Conservation (phyloP, 2,329 filamentous ascomycete species). For the Hymenoscyphus scutula region DNA sequence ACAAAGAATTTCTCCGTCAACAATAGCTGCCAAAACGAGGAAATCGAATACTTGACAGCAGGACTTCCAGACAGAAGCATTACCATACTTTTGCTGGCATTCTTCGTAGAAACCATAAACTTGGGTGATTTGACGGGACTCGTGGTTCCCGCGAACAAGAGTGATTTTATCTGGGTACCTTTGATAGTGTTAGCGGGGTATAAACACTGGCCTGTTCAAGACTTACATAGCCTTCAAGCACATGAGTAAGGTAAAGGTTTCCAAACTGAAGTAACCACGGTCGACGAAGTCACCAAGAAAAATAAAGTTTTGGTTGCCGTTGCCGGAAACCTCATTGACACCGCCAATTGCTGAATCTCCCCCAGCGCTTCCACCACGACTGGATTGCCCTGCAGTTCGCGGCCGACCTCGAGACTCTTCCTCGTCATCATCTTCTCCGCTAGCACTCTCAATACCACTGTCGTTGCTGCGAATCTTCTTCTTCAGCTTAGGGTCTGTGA, state of each 20-base stretch:
- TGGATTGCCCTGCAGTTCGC: constrained; percentile 41
- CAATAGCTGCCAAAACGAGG: constrained; percentile 69
- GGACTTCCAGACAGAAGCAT: constrained; percentile 75
- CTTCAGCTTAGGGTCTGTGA: constrained; percentile 81
- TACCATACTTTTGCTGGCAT: constrained; percentile 74
- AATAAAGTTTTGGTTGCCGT: constrained; percentile 66
- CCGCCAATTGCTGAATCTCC: constrained; percentile 38
- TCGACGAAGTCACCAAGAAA: constrained; percentile 75
- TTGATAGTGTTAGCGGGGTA: constrained; percentile 20
- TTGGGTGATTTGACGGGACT: constrained; percentile 74
- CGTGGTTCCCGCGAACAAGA: constrained; percentile 71
- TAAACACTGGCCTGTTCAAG: background rate
- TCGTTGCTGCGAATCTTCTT: constrained; percentile 75
- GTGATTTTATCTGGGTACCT: constrained; percentile 72
- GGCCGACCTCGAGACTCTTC: constrained; percentile 48
- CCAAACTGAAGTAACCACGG: constrained; percentile 70
- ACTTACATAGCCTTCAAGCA: constrained; percentile 69
- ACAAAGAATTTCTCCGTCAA: constrained; percentile 72
- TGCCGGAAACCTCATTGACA: constrained; percentile 43
- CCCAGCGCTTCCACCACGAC: constrained; percentile 41
- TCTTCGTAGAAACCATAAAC: constrained; percentile 80
- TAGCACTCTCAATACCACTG: constrained; percentile 46
- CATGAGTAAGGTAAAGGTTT: constrained; percentile 70
- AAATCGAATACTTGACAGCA: constrained; percentile 79
- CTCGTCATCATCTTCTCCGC: constrained; percentile 50